Evolutionary conservation across 2,329 filamentous ascomycete genomes (phyloP).

Genomic region (Epichloe festucae): DNA sequence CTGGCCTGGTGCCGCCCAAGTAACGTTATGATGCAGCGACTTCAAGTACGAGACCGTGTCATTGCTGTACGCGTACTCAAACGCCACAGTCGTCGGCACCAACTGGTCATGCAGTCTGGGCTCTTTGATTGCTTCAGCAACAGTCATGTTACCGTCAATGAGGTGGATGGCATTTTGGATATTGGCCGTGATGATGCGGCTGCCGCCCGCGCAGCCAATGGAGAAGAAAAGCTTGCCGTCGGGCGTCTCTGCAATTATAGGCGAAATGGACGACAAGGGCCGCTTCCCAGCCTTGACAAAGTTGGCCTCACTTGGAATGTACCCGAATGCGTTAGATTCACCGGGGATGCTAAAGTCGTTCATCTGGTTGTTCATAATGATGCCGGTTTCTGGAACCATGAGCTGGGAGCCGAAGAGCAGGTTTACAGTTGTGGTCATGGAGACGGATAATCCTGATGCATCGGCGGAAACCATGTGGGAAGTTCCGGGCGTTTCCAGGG

Average conservation of each 20-base stretch:
- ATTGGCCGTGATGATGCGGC: conserved; percentile 70
- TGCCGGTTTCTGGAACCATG: conserved; percentile 68
- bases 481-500: conserved; percentile 51
- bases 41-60: conserved; percentile 53
- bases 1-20: conserved; percentile 50
- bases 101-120: conserved; percentile 77
- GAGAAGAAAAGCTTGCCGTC: conserved; percentile 58
- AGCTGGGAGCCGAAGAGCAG: conserved; percentile 64
- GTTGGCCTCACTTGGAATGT: conserved; percentile 60
- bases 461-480: conserved; percentile 58
- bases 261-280: conserved; percentile 64
- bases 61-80: conserved; percentile 65
- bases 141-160: conserved; percentile 51
- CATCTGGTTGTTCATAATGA: conserved; percentile 55
- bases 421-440: conserved; percentile 72
- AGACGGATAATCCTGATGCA: conserved; percentile 55
- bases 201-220: conserved; percentile 70
- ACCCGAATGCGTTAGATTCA: conserved; percentile 61
- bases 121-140: conserved; percentile 48
- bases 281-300: conserved; percentile 66
- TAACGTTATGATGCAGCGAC: conserved; percentile 59
- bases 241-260: conserved; percentile 59
- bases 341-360: conserved; percentile 70
- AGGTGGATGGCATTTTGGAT: conserved; percentile 67
- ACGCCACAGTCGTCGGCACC: conserved; percentile 50